Percentiles rank a stretch among this genome's conserved stretches.
Evolutionary conservation across 2,329 filamentous ascomycete genomes (phyloP).

Genomic region (Paracoccidioides lutzii): DNA sequence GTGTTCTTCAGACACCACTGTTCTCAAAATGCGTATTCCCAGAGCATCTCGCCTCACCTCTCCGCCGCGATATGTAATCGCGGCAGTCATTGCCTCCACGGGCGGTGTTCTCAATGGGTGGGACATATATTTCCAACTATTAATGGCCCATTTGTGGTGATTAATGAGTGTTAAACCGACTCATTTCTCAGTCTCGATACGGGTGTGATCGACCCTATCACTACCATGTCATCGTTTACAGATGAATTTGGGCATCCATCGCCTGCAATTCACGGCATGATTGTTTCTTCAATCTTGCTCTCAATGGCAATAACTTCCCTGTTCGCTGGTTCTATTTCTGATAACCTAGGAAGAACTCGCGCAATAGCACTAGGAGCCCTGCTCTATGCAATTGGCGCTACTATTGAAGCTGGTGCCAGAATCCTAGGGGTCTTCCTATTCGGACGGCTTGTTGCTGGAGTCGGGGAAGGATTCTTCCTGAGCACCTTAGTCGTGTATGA

Average conservation of each 20-base stretch:
- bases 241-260: slow-evolving; percentile 36
- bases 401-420: slow-evolving; percentile 39
- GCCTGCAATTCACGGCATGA: slow-evolving; percentile 39
- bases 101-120: background rate
- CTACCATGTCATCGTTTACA: slow-evolving; percentile 39
- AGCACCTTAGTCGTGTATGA: slow-evolving; percentile 41
- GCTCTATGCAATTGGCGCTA: slow-evolving; percentile 42
- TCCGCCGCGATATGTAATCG: slow-evolving; percentile 3
- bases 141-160: background rate
- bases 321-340: slow-evolving; percentile 41
- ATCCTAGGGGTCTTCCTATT: slow-evolving; percentile 41
- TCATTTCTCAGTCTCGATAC: slow-evolving; percentile 26
- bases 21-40: background rate
- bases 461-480: slow-evolving; percentile 48
- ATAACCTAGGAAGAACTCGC: slow-evolving; percentile 38
- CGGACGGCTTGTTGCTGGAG: slow-evolving; percentile 43
- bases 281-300: slow-evolving; percentile 43
- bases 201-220: slow-evolving; percentile 43
- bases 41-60: background rate
- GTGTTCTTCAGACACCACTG: background rate
- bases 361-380: slow-evolving; percentile 39
- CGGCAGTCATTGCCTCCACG: background rate
- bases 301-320: slow-evolving; percentile 42
- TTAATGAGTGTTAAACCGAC: too few relatives aligned
- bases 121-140: slow-evolving; percentile 1